phyloP scores from a whole-genome alignment of 352 stramenopile genomes.

The Globisporangium nunn region DNA sequence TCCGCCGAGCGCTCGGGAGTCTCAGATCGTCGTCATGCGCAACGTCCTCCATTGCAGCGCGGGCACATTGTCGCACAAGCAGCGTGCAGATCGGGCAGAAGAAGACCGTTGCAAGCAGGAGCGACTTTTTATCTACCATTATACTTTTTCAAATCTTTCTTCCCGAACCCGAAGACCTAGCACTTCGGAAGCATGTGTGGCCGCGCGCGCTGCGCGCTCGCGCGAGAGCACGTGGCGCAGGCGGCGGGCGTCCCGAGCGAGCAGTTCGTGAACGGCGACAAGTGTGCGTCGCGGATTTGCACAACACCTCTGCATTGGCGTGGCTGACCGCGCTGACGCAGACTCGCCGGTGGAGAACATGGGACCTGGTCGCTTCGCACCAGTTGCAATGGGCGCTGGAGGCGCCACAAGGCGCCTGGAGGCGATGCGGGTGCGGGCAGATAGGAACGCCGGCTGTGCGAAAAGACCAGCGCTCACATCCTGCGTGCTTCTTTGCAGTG shows the following conservation, averaged over 20 bases:
- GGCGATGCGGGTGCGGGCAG: slow-evolving; percentile 50
- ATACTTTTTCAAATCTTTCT: no score
- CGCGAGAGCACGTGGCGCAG: slow-evolving; percentile 39
- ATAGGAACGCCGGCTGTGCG: no score
- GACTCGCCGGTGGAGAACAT: slow-evolving; percentile 76
- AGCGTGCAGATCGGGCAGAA: no score
- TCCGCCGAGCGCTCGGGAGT: no score
- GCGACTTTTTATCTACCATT: no score
- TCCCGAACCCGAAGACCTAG: no score
- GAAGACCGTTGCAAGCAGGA: no score
- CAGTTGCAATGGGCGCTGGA: slow-evolving; percentile 21
- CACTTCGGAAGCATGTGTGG: slow-evolving; percentile 38
- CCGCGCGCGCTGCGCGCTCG: slow-evolving; percentile 51
- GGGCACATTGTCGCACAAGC: no score
- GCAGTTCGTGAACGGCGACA: slow-evolving; percentile 61
- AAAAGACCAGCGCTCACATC: no score
- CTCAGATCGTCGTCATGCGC: no score
- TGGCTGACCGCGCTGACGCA: slow-evolving; percentile 8
- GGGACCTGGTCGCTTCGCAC: slow-evolving; percentile 56
- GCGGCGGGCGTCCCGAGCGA: slow-evolving; percentile 34
- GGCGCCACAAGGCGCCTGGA: slow-evolving; percentile 24
- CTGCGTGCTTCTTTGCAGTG: slow-evolving; percentile 26
- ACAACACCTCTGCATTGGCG: no score
- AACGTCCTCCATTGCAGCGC: no score
- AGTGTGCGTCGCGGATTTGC: slow-evolving; percentile 32